phyloP scores from a whole-genome alignment of 352 stramenopile genomes.

The Blastocystis sp. region DNA sequence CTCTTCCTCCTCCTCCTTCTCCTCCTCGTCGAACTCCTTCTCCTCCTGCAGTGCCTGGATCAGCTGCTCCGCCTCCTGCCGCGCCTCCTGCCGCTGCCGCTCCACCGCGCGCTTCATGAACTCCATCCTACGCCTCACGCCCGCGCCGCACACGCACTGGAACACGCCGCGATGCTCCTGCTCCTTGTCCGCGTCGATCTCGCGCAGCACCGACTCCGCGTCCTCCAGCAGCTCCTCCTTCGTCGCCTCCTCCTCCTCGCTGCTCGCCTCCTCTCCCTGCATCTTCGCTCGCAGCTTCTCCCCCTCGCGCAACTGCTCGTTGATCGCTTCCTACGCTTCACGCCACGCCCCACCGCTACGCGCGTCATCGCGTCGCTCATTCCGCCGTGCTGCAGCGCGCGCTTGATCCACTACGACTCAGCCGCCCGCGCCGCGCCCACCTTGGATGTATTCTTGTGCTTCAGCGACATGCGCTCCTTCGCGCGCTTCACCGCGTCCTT shows the following conservation, averaged over 20 bases:
- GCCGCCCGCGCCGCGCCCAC: neutral
- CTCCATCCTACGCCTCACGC: constrained; percentile 78
- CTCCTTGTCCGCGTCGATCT: constrained; percentile 75
- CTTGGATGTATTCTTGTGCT: constrained; percentile 94
- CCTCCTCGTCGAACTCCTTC: constrained; percentile 84
- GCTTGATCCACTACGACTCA: constrained; percentile 83
- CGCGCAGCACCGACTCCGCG: constrained; percentile 72
- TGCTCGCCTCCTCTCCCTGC: constrained; percentile 77
- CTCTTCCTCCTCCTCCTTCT: constrained; percentile 78
- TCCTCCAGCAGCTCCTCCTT: constrained; percentile 73
- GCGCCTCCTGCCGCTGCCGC: constrained; percentile 86
- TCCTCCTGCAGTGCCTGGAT: constrained; percentile 85
- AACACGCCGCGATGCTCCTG: constrained; percentile 75
- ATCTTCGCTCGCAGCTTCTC: constrained; percentile 91
- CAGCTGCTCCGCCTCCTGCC: constrained; percentile 83
- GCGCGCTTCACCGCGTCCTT: constrained; percentile 84
- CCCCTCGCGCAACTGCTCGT: constrained; percentile 81
- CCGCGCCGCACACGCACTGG: neutral
- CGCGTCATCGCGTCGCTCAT: constrained; percentile 86
- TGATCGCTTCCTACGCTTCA: constrained; percentile 76
- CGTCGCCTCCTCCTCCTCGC: constrained; percentile 75
- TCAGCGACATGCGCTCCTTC: constrained; percentile 91
- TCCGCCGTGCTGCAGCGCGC: constrained; percentile 86
- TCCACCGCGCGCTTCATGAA: constrained; percentile 96
- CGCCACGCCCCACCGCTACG: constrained; percentile 52